Evolutionary conservation across 2,329 filamentous ascomycete species (phyloP), one percentile per base, ranked within the genome.

Genomic region (Lecanoromycetidae sp.): DNA sequence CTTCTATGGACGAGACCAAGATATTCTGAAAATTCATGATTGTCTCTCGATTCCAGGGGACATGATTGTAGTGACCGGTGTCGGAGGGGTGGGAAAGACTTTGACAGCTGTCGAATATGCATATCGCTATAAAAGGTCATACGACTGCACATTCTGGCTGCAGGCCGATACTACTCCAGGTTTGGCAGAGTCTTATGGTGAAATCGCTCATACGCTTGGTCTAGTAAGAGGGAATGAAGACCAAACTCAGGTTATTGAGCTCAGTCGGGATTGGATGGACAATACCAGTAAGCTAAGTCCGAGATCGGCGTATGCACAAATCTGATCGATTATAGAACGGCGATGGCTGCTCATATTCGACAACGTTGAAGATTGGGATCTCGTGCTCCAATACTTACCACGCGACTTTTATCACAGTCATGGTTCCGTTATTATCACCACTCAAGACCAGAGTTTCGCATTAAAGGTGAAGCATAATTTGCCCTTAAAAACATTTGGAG

Each of bases 41-140:
- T 7, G 20, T n/a, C 22, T 45, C 6, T 13, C 30, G 4, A 22
- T 23, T 26, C 29, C 27, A 12, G 35, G 46, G 19, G 32, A 30
- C 6, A 34, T 35, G 13, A 47, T 32, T n/a, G 27, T 51, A 5
- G 20, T 51, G 2, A 17, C 39, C 25, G 49, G 44, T 12, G 25
- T 40, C 4, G 49, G 49, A 7, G 49, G 49, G 5, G 26, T 51
- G 4, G 49, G 49, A 3, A 51, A 51, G 22, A 51, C 49, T 19
- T 9, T 33, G 0, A 48, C 45, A 2, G 32, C 45, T 20, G 27
- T 51, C 7, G 45, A 51, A 26, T 51, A 48, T 20, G 32, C 45
- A 6, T 48, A 51, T n/a, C 20, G 45, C 12, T 51, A 48, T 15
- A 32, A 20, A 25, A 15, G 44, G 12, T 5, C 17, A 6, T 51